Evolutionary conservation across 371 early-diverging fungal genomes (phyloP).

Genomic region (Mortierella sp.): DNA sequence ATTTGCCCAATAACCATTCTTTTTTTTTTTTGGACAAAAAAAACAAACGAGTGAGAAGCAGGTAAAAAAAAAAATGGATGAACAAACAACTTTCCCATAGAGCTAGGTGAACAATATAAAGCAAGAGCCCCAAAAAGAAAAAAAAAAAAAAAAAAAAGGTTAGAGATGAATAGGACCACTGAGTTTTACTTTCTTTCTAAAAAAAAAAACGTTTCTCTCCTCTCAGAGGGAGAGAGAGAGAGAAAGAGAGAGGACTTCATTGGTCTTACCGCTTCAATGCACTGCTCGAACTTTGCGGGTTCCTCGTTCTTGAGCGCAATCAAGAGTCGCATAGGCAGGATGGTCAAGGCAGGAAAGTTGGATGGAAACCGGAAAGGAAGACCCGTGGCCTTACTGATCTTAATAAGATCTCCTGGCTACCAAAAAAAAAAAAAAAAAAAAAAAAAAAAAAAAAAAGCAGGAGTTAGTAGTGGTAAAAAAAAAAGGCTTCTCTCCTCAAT

Average conservation of each 20-base stretch:
- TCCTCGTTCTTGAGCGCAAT: slow-evolving; percentile 48
- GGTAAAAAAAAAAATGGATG: not conserved
- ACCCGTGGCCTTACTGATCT: slow-evolving; percentile 14
- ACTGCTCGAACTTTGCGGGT: slow-evolving; percentile 43
- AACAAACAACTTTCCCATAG: slow-evolving; percentile 33
- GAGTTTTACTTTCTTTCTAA: no score
- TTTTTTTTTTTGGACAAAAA: not conserved
- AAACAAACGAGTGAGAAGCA: not conserved
- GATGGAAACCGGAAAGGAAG: slow-evolving; percentile 55
- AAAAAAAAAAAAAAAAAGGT: no score
- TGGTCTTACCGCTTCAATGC: slow-evolving; percentile 49
- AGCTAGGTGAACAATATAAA: slow-evolving; percentile 16
- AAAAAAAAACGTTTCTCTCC: no score
- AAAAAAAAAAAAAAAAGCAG: not conserved
- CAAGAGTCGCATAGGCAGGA: slow-evolving; percentile 47
- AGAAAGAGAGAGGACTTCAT: not conserved
- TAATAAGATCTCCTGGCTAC: slow-evolving; percentile 19
- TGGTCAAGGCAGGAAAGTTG: slow-evolving; percentile 51
- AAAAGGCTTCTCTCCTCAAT: no score
- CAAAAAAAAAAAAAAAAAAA: not conserved
- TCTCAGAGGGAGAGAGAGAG: no score
- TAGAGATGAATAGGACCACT: not conserved
- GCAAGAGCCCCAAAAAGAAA: no score
- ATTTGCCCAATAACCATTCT: slow-evolving; percentile 37
- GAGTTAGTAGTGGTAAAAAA: not conserved